Evolutionary conservation across 371 early-diverging fungal genomes (phyloP).

Genomic region (Zopfochytrium polystomum): DNA sequence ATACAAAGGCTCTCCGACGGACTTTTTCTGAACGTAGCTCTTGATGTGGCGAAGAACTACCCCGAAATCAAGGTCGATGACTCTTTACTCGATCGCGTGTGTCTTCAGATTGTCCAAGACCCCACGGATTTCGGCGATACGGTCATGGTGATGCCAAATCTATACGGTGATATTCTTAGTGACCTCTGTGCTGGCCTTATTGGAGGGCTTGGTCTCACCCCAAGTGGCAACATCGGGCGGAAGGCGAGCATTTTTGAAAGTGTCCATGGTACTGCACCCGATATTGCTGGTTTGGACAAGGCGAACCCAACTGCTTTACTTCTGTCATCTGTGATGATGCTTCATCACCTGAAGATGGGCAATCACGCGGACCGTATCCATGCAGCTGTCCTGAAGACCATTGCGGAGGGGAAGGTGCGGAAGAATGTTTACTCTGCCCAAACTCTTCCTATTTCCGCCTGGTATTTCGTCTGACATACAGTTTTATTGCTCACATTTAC

Average conservation of each 20-base stretch:
- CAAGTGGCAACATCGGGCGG: slow-evolving; percentile 96
- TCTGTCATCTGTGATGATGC: slow-evolving; percentile 94
- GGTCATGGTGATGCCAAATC: slow-evolving; percentile 99
- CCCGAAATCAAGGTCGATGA: slow-evolving; percentile 90
- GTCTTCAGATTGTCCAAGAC: slow-evolving; percentile 92
- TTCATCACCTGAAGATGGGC: slow-evolving; percentile 89
- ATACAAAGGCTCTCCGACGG: slow-evolving; percentile 95
- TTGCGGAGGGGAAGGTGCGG: slow-evolving; percentile 91
- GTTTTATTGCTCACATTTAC: too few species aligned
- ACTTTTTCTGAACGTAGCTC: slow-evolving; percentile 90
- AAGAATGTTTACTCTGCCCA: background rate
- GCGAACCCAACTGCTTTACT: slow-evolving; percentile 94
- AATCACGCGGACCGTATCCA: slow-evolving; percentile 79
- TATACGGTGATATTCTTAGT: slow-evolving; percentile 97
- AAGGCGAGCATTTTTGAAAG: slow-evolving; percentile 96
- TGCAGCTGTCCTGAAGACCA: slow-evolving; percentile 86
- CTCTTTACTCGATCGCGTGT: slow-evolving; percentile 89
- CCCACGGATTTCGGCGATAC: slow-evolving; percentile 85
- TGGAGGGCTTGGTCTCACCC: slow-evolving; percentile 97
- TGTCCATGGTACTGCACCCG: slow-evolving; percentile 98
- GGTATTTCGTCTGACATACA: background rate
- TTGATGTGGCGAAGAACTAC: slow-evolving; percentile 88
- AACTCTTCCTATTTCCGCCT: background rate
- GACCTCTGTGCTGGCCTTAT: slow-evolving; percentile 98
- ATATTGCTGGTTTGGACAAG: slow-evolving; percentile 91